These are phyloP conservation scores for Auricularia cornea DNA, from an alignment of 768 basidiomycete species.

Conservation along the genomic window DNA sequence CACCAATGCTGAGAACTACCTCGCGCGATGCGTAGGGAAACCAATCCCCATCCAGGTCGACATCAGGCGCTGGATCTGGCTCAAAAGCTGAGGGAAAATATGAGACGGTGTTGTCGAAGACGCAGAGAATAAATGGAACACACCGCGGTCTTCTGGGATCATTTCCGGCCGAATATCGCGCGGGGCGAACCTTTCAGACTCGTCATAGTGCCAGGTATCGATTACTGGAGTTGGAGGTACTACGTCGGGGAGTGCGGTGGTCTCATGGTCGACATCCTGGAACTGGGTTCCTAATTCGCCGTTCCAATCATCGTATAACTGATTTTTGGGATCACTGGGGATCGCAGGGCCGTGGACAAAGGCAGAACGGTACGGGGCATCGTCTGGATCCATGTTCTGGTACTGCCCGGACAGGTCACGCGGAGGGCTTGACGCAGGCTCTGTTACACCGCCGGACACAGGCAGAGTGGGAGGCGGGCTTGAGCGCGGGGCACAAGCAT, in stretches of 20 bases:
- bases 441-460: not conserved
- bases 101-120: not conserved
- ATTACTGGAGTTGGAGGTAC: not conserved
- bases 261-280: not conserved
- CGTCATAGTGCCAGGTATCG: not conserved
- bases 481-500: not conserved
- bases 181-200: not conserved
- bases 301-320: not conserved
- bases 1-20: not conserved
- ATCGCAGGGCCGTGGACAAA: not conserved
- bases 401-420: not conserved
- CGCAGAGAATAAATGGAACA: not conserved
- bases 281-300: not conserved
- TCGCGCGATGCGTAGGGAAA: not conserved
- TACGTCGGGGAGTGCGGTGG: not conserved
- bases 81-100: not conserved
- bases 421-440: not conserved
- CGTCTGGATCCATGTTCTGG: not conserved
- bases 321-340: not conserved
- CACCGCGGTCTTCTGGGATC: not conserved
- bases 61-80: not conserved
- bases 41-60: not conserved
- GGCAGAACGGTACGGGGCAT: not conserved
- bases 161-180: not conserved
- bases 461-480: not conserved